A percentile compares a stretch with the other conserved stretches of the same genome.
These are phyloP conservation scores for Geotrichum ghanense DNA, from an alignment of 805 yeast species.

Conservation along the genomic window DNA sequence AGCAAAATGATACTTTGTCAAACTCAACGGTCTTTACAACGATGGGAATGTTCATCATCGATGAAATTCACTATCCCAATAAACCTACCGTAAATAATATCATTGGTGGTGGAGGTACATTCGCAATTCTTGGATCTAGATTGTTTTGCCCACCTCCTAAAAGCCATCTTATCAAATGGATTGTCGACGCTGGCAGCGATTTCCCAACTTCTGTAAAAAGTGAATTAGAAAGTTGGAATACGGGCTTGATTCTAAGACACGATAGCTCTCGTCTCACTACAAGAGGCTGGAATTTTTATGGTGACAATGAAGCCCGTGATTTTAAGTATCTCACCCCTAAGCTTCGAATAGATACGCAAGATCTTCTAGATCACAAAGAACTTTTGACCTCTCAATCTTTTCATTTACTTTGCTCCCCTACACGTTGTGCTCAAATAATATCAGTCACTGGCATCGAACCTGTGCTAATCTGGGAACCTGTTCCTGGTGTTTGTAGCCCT, in stretches of 20 bases:
- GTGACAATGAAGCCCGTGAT: conserved; percentile 43
- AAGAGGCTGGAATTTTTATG: conserved; percentile 71
- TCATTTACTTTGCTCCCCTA: conserved; percentile 69
- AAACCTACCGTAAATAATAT: conserved; percentile 34
- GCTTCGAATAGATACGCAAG: conserved; percentile 44
- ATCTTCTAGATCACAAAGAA: conserved; percentile 32
- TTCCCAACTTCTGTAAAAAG: conserved; percentile 42
- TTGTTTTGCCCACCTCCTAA: conserved; percentile 31
- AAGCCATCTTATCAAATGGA: conserved; percentile 42
- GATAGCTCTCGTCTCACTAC: conserved; percentile 52
- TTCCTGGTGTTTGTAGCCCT: conserved; percentile 60
- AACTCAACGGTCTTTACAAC: neutral
- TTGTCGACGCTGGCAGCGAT: conserved; percentile 72
- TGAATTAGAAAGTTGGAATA: conserved; percentile 46
- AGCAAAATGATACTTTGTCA: too few species aligned
- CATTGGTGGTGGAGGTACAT: conserved; percentile 88
- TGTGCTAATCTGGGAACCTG: conserved; percentile 72
- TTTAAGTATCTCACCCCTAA: conserved; percentile 57
- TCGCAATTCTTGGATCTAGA: conserved; percentile 64
- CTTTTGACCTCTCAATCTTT: conserved; percentile 35
- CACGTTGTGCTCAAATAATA: conserved; percentile 42
- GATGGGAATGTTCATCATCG: conserved; percentile 84
- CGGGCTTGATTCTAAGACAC: conserved; percentile 46
- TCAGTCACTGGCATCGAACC: conserved; percentile 24
- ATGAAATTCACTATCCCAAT: conserved; percentile 57